Evolutionary conservation across 1,284 basidiomycete species (phyloP), one percentile per base, ranked within the genome.

Genomic region (Macrocystidia cucumis): DNA sequence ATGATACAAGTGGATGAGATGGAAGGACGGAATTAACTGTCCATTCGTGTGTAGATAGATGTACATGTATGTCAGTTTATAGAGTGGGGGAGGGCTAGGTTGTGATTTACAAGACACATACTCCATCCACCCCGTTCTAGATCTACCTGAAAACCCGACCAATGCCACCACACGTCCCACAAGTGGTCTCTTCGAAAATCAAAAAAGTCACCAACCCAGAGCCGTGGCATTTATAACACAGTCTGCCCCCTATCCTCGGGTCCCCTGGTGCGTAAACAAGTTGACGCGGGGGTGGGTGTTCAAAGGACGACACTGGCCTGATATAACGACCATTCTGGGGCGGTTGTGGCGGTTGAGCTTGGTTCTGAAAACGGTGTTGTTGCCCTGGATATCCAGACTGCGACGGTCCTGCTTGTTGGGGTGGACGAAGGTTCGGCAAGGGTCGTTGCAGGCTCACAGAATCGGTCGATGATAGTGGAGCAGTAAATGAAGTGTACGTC

Each of bases 181-280:
- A 57, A 56, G 52, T 47, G 24, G 40, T 42, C 27, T 44, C 39
- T 36, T 78, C 78, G 35, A 85, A 66, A 1, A 81, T 47, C 29
- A 84, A 55, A 34, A 75, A 62, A 20, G 62, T 64, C 22, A 71
- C 53, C 23, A 46, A 57, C 1, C 84, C 84, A 13, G 56, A 52
- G 2, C 84, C 84, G 17, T 61, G 59, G 49, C 84, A 88, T 22
- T 66, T 60, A 72, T 68, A 74, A 51, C 84, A 88, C 40, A 70
- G 38, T 27, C 57, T 46, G 0, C 85, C 84, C 1, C 84, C 84
- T 6, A 86, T 59, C 29, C 82, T 56, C n/a, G 78, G 63, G 50
- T 88, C 84, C 2, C 84, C 84, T 0, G 84, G 68, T 1, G 44
- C 42, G 38, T 77, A 69, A 9, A 81, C 69, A 1, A 67, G 39